Conservation (phyloP, 768 basidiomycete genomes). For the Russula ochroleuca region DNA sequence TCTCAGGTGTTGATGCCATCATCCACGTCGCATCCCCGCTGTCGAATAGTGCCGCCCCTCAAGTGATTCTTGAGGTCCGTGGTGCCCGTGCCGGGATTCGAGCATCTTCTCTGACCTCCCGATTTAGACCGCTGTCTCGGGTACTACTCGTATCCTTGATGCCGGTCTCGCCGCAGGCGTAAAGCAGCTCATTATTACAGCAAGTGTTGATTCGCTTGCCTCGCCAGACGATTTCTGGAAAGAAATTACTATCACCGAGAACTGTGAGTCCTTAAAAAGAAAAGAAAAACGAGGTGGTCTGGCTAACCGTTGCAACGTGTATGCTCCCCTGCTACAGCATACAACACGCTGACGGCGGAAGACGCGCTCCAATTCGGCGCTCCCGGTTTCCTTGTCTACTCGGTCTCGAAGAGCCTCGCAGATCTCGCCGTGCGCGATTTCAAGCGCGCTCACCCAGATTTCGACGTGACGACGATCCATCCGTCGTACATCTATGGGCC, state of each 20-base stretch:
- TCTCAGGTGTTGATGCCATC: slow-evolving; percentile 21
- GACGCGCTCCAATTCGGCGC: slow-evolving; percentile 31
- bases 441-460: slow-evolving; percentile 29
- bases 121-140: slow-evolving; percentile 18
- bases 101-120: neutral
- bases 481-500: slow-evolving; percentile 36
- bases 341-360: slow-evolving; percentile 35
- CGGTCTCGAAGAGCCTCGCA: slow-evolving; percentile 37
- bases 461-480: slow-evolving; percentile 33
- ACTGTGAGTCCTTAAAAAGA: neutral
- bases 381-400: slow-evolving; percentile 34
- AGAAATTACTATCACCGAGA: slow-evolving; percentile 5
- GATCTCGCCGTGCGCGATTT: slow-evolving; percentile 32
- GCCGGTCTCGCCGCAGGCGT: slow-evolving; percentile 10
- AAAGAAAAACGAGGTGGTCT: no score
- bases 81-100: neutral
- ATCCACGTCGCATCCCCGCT: slow-evolving; percentile 27
- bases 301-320: no score
- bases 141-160: slow-evolving; percentile 25
- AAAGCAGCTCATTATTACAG: slow-evolving; percentile 20
- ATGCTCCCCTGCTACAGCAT: slow-evolving; percentile 30
- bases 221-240: neutral
- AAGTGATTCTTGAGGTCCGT: slow-evolving; percentile 24
- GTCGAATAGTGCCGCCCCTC: neutral
- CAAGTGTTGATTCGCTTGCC: slow-evolving; percentile 13